A percentile compares a stretch with the other conserved stretches of the same genome.
phyloP scores from a whole-genome alignment of 139 green algal genomes.

The Chlamydomonas sp. region DNA sequence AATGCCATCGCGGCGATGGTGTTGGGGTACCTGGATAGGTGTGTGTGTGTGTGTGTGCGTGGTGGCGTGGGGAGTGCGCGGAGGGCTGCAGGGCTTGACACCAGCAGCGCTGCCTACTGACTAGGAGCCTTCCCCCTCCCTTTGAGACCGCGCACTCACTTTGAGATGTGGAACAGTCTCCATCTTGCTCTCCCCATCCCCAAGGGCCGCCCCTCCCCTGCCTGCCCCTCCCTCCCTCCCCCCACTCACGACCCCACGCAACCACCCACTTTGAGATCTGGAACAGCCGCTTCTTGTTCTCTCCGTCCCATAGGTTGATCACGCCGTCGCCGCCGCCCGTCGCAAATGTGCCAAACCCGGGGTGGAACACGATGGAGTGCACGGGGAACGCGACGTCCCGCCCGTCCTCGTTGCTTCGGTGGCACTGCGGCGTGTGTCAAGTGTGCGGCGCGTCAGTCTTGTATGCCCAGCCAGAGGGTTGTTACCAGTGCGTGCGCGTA shows the following conservation, averaged over 20 bases:
- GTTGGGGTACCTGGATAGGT: slow-evolving; percentile 61
- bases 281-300: slow-evolving; percentile 88
- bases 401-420: slow-evolving; percentile 54
- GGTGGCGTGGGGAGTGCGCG: neutral
- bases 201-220: too few species aligned
- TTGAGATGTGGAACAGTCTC: slow-evolving; percentile 8
- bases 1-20: slow-evolving; percentile 79
- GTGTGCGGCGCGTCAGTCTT: too few species aligned
- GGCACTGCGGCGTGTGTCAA: too few species aligned
- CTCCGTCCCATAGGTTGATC: slow-evolving; percentile 85
- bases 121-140: neutral
- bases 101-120: too few species aligned
- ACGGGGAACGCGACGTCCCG: slow-evolving; percentile 69
- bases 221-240: too few species aligned
- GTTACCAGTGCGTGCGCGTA: too few species aligned
- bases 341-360: slow-evolving; percentile 74
- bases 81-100: too few species aligned
- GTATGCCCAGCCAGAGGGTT: too few species aligned
- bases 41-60: neutral
- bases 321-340: slow-evolving; percentile 85
- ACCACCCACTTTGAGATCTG: slow-evolving; percentile 34
- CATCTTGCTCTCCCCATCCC: too few species aligned
- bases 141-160: neutral
- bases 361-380: slow-evolving; percentile 78
- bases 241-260: too few species aligned